These are phyloP conservation scores for Strobilomyces dryophilus DNA, from an alignment of 768 basidiomycete species.

Conservation along the genomic window DNA sequence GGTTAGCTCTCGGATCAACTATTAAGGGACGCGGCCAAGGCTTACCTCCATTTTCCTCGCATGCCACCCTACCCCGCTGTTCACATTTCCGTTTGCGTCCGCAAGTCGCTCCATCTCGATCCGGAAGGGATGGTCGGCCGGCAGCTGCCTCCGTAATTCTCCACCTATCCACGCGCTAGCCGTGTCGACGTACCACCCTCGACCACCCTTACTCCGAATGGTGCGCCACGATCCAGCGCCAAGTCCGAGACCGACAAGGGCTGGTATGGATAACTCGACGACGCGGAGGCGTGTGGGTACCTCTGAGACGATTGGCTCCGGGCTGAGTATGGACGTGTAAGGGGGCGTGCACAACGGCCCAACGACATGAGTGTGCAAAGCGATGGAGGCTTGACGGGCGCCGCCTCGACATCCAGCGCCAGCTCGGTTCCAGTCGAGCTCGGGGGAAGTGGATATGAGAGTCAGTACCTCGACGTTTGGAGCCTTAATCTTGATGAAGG, in stretches of 20 bases:
- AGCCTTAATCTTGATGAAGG: slow-evolving; percentile 67
- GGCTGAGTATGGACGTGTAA: slow-evolving; percentile 55
- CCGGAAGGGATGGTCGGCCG: slow-evolving; percentile 61
- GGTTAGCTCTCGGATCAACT: neutral
- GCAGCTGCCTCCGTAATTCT: slow-evolving; percentile 56
- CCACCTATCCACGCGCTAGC: slow-evolving; percentile 73
- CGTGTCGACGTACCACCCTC: slow-evolving; percentile 94
- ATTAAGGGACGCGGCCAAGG: slow-evolving; percentile 13
- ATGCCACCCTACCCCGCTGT: slow-evolving; percentile 91
- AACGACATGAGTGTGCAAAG: slow-evolving; percentile 74
- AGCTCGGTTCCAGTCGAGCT: slow-evolving; percentile 56
- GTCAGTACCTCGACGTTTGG: slow-evolving; percentile 83
- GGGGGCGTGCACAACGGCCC: slow-evolving; percentile 77
- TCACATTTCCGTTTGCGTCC: slow-evolving; percentile 84
- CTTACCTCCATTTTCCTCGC: slow-evolving; percentile 94
- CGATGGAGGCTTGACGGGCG: slow-evolving; percentile 65
- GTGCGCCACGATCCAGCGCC: slow-evolving; percentile 87
- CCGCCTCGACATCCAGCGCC: slow-evolving; percentile 34
- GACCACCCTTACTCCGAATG: slow-evolving; percentile 86
- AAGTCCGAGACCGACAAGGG: slow-evolving; percentile 68
- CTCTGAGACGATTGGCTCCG: slow-evolving; percentile 27
- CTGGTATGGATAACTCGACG: slow-evolving; percentile 73
- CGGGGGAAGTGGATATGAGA: slow-evolving; percentile 68
- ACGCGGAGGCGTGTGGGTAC: slow-evolving; percentile 76
- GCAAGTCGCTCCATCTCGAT: slow-evolving; percentile 68